Percentiles rank a stretch among this genome's conserved stretches.
phyloP scores from a whole-genome alignment of 148 eudicot species.

The Bassia scoparia region DNA sequence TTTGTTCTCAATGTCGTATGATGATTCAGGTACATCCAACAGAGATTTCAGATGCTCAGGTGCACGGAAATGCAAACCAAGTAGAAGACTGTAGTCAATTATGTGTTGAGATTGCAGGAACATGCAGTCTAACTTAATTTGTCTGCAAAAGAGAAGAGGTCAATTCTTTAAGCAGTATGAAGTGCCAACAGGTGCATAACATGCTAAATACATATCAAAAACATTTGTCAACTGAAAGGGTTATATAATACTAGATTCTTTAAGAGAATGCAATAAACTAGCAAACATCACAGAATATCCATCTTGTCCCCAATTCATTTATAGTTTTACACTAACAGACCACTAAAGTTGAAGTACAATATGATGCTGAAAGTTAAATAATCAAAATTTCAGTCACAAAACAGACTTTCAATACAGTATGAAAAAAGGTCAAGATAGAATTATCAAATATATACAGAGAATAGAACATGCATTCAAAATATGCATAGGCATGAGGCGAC shows the following conservation, averaged over 20 bases:
- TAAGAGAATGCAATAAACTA: not conserved
- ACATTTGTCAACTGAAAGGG: not conserved
- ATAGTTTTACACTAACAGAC: not conserved
- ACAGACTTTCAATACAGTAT: not conserved
- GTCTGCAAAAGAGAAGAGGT: constrained; percentile 46
- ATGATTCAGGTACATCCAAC: constrained; percentile 45
- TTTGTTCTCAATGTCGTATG: constrained; percentile 30
- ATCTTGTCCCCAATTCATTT: not conserved
- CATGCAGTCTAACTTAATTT: constrained; percentile 64
- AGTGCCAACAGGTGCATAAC: constrained; percentile 1
- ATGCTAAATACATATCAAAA: constrained; percentile 7
- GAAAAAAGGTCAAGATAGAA: not conserved
- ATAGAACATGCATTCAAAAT: not conserved
- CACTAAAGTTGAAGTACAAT: not conserved
- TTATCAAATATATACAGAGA: not conserved
- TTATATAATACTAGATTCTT: too few relatives aligned
- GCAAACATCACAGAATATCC: not conserved
- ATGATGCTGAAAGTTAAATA: not conserved
- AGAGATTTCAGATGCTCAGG: constrained; percentile 77
- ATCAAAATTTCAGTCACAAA: too few relatives aligned
- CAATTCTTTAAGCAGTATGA: not conserved
- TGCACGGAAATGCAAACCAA: constrained; percentile 90
- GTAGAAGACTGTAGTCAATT: constrained; percentile 81
- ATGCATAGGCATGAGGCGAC: not conserved
- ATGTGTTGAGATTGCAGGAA: constrained; percentile 81